Evolutionary conservation across 768 basidiomycete genomes (phyloP), one percentile per base, ranked within the genome.

Genomic region (Omphalotus guepiniiformis): DNA sequence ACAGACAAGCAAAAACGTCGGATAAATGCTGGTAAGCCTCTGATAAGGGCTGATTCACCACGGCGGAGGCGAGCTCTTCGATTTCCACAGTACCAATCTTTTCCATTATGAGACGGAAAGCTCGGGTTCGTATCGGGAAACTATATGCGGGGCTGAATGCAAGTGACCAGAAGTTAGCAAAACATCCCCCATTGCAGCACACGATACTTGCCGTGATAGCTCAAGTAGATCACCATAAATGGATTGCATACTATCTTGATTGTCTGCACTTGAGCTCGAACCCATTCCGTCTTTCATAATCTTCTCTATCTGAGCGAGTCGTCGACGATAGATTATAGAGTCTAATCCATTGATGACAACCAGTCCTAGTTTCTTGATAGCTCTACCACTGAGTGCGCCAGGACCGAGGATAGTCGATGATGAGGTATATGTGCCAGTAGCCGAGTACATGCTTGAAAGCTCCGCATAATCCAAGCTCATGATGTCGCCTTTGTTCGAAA

Each of bases 341-440:
- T 43, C 42, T 13, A 43, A n/a, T 7, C n/a, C 26, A 30, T 43
- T 19, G 27, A 43, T 32, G 1, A 43, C 42, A 8, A 32, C 42
- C 19, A 32, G 16, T n/a, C 42, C 42, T 4, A 43, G n/a, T 13
- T 32, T 28, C 28, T 43, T 43, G 27, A 43, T 43, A 15, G 29
- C 42, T 32, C 34, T 43, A 2, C 42, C 42, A 30, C 29, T 30
- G 19, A 43, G 42, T 18, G 42, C 13, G 34, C 42, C 42, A 3
- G 34, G 42, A 30, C 42, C 42, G 15, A 32, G 42, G 16, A 43
- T 16, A 32, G 42, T 43, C 29, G 42, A 43, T 8, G 42, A 34
- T 3, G 42, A 44, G 26, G 30, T 30, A 27, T 34, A 44, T 16
- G 42, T 44, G 11, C 21, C 32, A 22, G 42, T 44, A 15, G 13